Evolutionary conservation across 202 grass and related monocot species (phyloP).

Genomic region (Saccharum hybrid): DNA sequence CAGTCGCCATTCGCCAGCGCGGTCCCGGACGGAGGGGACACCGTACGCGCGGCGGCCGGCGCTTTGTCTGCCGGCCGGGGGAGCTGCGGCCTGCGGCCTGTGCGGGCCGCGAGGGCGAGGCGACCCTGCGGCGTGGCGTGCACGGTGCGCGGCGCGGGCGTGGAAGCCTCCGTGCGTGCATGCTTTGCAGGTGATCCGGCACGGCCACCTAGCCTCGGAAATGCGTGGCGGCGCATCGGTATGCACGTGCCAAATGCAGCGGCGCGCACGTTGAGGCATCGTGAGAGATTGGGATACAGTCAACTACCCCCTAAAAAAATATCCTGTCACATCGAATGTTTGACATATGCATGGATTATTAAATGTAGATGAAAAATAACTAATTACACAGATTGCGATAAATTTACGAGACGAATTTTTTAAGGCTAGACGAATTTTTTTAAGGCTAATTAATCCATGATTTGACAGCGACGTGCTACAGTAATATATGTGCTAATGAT

Average conservation of each 20-base stretch:
- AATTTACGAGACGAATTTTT: too few relatives aligned
- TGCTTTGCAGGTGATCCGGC: background rate
- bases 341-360: too few relatives aligned
- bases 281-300: too few relatives aligned
- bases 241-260: background rate
- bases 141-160: conserved; percentile 23
- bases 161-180: background rate
- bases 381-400: too few relatives aligned
- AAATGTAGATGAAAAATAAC: too few relatives aligned
- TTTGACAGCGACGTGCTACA: too few relatives aligned
- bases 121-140: conserved; percentile 37
- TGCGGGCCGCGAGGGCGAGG: background rate
- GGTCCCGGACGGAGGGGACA: conserved; percentile 46
- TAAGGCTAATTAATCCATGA: too few relatives aligned
- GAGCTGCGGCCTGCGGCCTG: background rate
- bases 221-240: background rate
- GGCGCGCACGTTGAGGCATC: background rate
- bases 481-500: too few relatives aligned
- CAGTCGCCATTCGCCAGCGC: background rate
- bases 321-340: too few relatives aligned
- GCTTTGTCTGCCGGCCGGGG: background rate
- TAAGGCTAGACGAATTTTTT: too few relatives aligned
- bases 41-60: conserved; percentile 45
- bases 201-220: background rate
- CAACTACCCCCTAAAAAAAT: too few relatives aligned